A percentile compares a stretch with the other conserved stretches of the same genome.
These are phyloP conservation scores for Agaricus sinodeliciosus DNA, from an alignment of 768 basidiomycete species.

Conservation along the genomic window DNA sequence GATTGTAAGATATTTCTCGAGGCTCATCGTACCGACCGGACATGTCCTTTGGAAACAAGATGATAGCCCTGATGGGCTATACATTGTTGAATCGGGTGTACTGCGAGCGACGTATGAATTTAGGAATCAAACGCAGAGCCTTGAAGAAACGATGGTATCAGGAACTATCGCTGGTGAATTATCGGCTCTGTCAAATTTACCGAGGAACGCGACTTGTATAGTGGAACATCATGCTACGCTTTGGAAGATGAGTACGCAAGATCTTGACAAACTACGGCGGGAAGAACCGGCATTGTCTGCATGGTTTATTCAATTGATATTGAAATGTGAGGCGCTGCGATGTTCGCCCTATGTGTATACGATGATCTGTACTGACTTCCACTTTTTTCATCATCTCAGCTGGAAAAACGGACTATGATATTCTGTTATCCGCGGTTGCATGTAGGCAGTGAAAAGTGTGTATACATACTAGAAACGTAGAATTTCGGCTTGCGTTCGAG, in stretches of 20 bases:
- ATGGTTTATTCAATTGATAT: conserved; percentile 56
- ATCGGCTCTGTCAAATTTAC: conserved; percentile 70
- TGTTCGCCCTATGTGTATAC: neutral
- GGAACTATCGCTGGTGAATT: conserved; percentile 92
- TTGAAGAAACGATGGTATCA: conserved; percentile 90
- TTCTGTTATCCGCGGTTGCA: conserved; percentile 45
- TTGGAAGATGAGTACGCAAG: conserved; percentile 69
- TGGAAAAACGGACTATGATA: conserved; percentile 63
- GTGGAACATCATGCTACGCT: conserved; percentile 70
- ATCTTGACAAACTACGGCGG: conserved; percentile 54
- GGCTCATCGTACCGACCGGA: conserved; percentile 48
- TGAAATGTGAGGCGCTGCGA: conserved; percentile 52
- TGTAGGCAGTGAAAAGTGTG: conserved; percentile 19
- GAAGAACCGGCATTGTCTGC: conserved; percentile 65
- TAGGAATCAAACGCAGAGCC: conserved; percentile 53
- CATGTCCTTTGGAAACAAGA: conserved; percentile 68
- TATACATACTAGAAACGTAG: neutral
- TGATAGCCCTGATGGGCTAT: conserved; percentile 77
- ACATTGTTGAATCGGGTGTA: conserved; percentile 84
- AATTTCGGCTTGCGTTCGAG: too few species aligned
- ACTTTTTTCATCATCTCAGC: conserved; percentile 26
- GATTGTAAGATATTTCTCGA: conserved; percentile 67
- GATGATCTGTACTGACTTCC: neutral
- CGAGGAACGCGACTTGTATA: conserved; percentile 80
- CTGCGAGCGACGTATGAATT: conserved; percentile 81